Evolutionary conservation across 2,329 filamentous ascomycete species (phyloP).

Genomic region (Trichoderma endophyticum): DNA sequence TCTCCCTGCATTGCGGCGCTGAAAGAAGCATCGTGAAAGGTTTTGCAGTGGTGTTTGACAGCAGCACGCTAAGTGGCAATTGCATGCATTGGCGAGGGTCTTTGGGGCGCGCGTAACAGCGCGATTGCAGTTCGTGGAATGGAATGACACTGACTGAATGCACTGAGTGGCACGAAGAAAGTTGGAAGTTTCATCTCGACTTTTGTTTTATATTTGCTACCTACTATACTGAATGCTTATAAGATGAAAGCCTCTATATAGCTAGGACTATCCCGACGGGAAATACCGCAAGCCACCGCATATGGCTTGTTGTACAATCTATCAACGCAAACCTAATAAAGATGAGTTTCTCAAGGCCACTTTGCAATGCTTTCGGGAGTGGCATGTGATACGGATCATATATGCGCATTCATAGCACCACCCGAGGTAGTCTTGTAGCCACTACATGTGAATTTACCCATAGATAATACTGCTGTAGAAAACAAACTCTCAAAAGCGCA

Average conservation of each 20-base stretch:
- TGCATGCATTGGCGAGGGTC: not conserved
- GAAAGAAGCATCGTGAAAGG: not conserved
- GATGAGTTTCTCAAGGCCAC: not conserved
- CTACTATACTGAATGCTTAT: not conserved
- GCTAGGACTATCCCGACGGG: not conserved
- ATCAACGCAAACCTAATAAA: not conserved
- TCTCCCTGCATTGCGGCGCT: slow-evolving; percentile 1
- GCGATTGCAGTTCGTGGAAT: not conserved
- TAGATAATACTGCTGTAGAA: not conserved
- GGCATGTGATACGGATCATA: no score
- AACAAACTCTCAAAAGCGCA: not conserved
- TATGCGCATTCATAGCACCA: not conserved
- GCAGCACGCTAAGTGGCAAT: not conserved
- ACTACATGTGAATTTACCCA: not conserved
- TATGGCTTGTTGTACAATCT: not conserved
- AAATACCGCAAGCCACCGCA: not conserved
- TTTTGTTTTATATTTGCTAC: not conserved
- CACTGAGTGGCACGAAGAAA: not conserved
- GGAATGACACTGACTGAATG: not conserved
- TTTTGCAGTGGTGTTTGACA: not conserved
- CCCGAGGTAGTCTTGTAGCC: not conserved
- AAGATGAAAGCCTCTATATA: not conserved
- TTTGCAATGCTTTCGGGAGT: not conserved
- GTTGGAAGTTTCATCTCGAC: not conserved
- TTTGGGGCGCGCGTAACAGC: not conserved